phyloP scores from a whole-genome alignment of 108 stramenopile genomes.

The Cyclotella cryptica region DNA sequence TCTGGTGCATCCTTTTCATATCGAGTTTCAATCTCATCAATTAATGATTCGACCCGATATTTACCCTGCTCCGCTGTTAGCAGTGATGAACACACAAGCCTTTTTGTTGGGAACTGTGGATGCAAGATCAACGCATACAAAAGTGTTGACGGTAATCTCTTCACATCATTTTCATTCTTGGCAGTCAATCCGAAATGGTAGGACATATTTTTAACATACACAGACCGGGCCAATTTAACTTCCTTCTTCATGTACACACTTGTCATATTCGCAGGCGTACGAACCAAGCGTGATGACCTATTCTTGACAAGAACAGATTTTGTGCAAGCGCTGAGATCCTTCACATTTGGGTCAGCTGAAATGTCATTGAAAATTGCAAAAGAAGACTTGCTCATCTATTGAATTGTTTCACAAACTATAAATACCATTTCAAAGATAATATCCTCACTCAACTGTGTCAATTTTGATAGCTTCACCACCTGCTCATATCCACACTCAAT shows the following conservation, averaged over 20 bases:
- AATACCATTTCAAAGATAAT: constrained; percentile 2
- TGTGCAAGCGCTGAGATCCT: neutral
- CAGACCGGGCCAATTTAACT: neutral
- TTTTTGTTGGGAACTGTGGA: neutral
- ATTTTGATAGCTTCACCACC: neutral
- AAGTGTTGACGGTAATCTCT: neutral
- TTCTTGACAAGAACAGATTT: neutral
- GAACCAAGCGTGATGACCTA: neutral
- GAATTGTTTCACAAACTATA: neutral
- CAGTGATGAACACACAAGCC: constrained; percentile 2
- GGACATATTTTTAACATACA: constrained; percentile 4
- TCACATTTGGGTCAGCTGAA: neutral
- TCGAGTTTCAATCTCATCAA: neutral
- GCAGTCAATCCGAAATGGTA: neutral
- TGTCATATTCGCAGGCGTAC: neutral
- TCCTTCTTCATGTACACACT: neutral
- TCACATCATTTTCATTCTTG: neutral
- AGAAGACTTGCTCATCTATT: neutral
- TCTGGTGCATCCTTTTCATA: neutral
- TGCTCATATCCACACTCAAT: constrained; percentile 9
- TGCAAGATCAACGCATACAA: neutral
- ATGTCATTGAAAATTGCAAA: constrained; percentile 5
- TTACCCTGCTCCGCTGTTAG: neutral
- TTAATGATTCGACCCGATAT: neutral
- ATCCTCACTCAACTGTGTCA: neutral